These are phyloP conservation scores for Triticum turgidum DNA, from an alignment of 176 grass and related monocot genomes.

Conservation along the genomic window DNA sequence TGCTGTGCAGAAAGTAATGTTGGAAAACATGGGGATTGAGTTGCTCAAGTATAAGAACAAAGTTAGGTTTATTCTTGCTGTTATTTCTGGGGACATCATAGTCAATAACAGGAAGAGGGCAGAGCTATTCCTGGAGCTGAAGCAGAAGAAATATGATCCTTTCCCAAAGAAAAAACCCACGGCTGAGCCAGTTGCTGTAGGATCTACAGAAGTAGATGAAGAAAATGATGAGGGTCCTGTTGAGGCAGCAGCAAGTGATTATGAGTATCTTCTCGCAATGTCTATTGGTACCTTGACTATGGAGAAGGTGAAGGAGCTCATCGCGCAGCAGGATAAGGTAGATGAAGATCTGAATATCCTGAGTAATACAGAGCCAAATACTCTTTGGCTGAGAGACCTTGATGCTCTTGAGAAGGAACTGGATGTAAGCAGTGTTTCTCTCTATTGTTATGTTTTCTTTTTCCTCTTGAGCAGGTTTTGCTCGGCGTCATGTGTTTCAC, in stretches of 20 bases:
- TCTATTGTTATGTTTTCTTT: too few species aligned
- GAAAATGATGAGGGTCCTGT: conserved; percentile 44
- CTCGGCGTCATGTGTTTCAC: too few species aligned
- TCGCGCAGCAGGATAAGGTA: too few species aligned
- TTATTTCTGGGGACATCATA: conserved; percentile 54
- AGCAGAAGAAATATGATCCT: conserved; percentile 49
- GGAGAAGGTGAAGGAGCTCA: conserved; percentile 35
- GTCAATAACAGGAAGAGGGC: conserved; percentile 81
- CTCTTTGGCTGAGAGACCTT: too few species aligned
- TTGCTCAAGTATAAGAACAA: conserved; percentile 63
- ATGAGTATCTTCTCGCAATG: conserved; percentile 87
- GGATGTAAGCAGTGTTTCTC: too few species aligned
- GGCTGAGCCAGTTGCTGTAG: conserved; percentile 51
- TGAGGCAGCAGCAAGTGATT: conserved; percentile 45
- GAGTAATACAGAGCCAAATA: too few species aligned
- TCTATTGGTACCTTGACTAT: conserved; percentile 76
- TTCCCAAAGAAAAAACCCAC: conserved; percentile 67
- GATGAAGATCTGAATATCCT: too few species aligned
- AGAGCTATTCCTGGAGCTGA: conserved; percentile 68
- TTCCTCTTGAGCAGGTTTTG: too few species aligned
- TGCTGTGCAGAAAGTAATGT: conserved; percentile 48
- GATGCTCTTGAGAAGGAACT: too few species aligned
- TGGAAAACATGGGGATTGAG: conserved; percentile 61
- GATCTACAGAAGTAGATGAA: conserved; percentile 47
- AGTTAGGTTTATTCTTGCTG: conserved; percentile 69